These are phyloP conservation scores for Ceratobasidium sp. DNA, from an alignment of 1,284 basidiomycete genomes.

Conservation along the genomic window DNA sequence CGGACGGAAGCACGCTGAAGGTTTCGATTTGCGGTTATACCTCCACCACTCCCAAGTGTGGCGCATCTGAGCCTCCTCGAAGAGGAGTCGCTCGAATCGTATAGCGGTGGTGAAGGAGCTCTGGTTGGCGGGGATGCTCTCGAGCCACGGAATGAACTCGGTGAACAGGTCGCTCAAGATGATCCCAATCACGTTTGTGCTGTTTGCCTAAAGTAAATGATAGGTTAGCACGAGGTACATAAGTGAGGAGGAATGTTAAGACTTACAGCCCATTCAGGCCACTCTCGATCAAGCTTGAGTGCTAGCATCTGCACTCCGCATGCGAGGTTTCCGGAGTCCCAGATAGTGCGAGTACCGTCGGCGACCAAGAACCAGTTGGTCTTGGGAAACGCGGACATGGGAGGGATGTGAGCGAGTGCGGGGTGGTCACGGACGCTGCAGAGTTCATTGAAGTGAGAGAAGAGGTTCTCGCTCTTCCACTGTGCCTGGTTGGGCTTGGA, in stretches of 20 bases:
- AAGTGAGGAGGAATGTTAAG: background rate
- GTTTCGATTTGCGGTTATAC: constrained; percentile 4
- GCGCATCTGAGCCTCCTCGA: constrained; percentile 19
- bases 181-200: constrained; percentile 34
- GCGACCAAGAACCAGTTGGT: constrained; percentile 23
- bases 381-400: constrained; percentile 6
- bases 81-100: constrained; percentile 24
- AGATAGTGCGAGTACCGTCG: background rate
- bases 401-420: background rate
- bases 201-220: constrained; percentile 6
- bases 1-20: constrained; percentile 12
- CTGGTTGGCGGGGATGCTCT: constrained; percentile 10
- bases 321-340: background rate
- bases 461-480: constrained; percentile 18
- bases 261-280: constrained; percentile 40
- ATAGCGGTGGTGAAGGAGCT: constrained; percentile 24
- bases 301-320: constrained; percentile 6
- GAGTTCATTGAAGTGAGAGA: constrained; percentile 30
- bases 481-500: constrained; percentile 10
- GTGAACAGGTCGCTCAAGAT: constrained; percentile 8
- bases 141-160: constrained; percentile 16
- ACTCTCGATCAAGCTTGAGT: constrained; percentile 18
- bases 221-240: background rate
- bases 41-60: constrained; percentile 35
- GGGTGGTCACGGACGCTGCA: constrained; percentile 25